Evolutionary conservation across 495 filamentous ascomycete species (phyloP).

Genomic region (Apiosordaria backusii): DNA sequence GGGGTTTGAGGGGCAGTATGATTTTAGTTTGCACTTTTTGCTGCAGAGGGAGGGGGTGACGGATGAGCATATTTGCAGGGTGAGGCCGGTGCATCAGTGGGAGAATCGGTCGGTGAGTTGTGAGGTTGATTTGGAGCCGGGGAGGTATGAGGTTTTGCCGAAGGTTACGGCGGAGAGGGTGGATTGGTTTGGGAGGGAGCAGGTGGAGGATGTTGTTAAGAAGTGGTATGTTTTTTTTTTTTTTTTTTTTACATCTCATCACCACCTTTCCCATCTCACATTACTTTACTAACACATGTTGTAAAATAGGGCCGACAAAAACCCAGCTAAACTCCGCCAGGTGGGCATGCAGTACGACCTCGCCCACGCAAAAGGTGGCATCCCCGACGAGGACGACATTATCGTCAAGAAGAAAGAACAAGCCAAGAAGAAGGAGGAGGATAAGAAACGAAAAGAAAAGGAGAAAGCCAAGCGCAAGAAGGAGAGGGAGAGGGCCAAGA

Average conservation of each 20-base stretch:
- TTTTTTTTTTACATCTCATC: background rate
- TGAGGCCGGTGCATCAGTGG: constrained; percentile 57
- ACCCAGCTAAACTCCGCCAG: constrained; percentile 77
- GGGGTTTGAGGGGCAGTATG: constrained; percentile 77
- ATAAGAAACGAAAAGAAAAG: constrained; percentile 34
- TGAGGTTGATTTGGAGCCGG: constrained; percentile 77
- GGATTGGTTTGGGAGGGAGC: constrained; percentile 40
- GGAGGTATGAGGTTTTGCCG: constrained; percentile 74
- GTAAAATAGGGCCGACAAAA: constrained; percentile 42
- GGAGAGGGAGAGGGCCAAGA: constrained; percentile 25
- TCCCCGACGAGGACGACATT: constrained; percentile 58
- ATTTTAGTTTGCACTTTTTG: constrained; percentile 73
- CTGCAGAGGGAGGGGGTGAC: constrained; percentile 63
- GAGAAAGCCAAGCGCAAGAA: constrained; percentile 23
- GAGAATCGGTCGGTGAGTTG: constrained; percentile 73
- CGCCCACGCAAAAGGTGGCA: constrained; percentile 73
- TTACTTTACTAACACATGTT: background rate
- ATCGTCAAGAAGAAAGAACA: constrained; percentile 38
- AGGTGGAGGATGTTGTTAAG: constrained; percentile 66
- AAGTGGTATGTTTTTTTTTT: constrained; percentile 32
- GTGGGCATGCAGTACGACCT: constrained; percentile 81
- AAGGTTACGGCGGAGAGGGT: constrained; percentile 69
- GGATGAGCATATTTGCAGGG: constrained; percentile 81
- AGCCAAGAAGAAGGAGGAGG: constrained; percentile 40
- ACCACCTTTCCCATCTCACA: too few relatives aligned